Evolutionary conservation across 352 stramenopile genomes (phyloP).

Genomic region (Phytophthora litchii): DNA sequence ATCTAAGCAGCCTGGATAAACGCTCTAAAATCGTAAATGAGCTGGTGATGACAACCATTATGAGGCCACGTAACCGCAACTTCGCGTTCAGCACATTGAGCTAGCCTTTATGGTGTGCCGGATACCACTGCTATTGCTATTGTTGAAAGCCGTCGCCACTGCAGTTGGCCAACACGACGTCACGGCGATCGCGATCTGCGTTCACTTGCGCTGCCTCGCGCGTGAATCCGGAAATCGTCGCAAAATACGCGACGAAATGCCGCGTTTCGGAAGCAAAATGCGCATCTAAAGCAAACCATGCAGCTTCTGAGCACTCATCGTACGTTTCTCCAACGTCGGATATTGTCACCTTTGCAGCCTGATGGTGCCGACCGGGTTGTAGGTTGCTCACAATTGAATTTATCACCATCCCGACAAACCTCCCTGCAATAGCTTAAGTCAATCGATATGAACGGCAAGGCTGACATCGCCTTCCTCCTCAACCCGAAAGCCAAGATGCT

Average conservation of each 20-base stretch:
- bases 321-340: conserved; percentile 22
- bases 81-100: no score
- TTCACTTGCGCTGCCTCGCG: conserved; percentile 1
- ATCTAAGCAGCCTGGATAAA: no score
- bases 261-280: not conserved
- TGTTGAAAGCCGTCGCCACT: conserved; percentile 12
- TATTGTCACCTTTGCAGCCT: conserved; percentile 18
- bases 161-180: conserved; percentile 3
- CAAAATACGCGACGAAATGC: conserved; percentile 7
- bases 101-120: no score
- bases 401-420: conserved; percentile 1
- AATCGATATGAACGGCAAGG: conserved; percentile 36
- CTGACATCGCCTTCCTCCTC: conserved; percentile 50
- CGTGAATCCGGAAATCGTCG: conserved; percentile 13
- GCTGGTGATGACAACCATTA: no score
- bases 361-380: not conserved
- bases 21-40: no score
- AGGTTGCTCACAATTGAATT: conserved; percentile 24
- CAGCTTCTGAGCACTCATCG: conserved; percentile 18
- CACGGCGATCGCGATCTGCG: conserved; percentile 8
- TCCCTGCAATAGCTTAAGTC: not conserved
- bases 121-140: conserved; percentile 5
- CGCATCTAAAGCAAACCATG: conserved; percentile 15
- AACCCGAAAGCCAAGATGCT: conserved; percentile 29
- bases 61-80: no score